Base-by-base conservation (phyloP, 371 early-diverging fungal species). In the Mortierella sp. region DNA sequence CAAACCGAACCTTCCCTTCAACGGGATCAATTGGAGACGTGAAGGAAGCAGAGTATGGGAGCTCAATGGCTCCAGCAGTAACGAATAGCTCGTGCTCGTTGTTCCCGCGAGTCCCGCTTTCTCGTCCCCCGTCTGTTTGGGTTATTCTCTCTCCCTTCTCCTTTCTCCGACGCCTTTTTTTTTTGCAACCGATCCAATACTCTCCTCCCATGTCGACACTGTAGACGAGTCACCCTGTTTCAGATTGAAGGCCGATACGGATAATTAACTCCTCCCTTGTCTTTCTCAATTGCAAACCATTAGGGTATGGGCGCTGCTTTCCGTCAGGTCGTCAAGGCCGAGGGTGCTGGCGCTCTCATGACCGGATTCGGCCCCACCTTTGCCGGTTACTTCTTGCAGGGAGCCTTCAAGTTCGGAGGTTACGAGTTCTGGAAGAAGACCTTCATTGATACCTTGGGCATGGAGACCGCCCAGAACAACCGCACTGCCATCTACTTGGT, bases 351-450 rank as follows among this genome's bases (percentile, higher is more conserved):
- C 87, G 97, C 95, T 75, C 90, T 97, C 74, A 89, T 92, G 87
- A 97, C 95, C 80, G 97, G 97, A 81, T 94, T 95, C 88, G 94
- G 93, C 78, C 97, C 98, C 58, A 97, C 97, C 77, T 85, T 91
- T 60, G 89, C 94, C 71, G 97, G 97, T 87, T 97, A 97, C 94
- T 96, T 95, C 90, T 89, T 95, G 80, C 97, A 97, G 88, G 97
- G 97, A 86, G 84, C 80, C 65, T 84, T 84, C 84, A 97, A 97
- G 93, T 97, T 95, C 82, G 98, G 98, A 85, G 94, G 94, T 89
- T 96, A 96, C 88, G 98, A 97, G 89, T 92, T 95, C 90, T 96
- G 93, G 92, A 96, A 96, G 91, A 95, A 96, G 93, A 91, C 92
- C 78, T 89, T 92, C 90, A 93, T 95, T 78, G 95, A 94, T 76